Base-by-base conservation (phyloP, 2,329 filamentous ascomycete species). In the Penicillium fuscoglaucum region DNA sequence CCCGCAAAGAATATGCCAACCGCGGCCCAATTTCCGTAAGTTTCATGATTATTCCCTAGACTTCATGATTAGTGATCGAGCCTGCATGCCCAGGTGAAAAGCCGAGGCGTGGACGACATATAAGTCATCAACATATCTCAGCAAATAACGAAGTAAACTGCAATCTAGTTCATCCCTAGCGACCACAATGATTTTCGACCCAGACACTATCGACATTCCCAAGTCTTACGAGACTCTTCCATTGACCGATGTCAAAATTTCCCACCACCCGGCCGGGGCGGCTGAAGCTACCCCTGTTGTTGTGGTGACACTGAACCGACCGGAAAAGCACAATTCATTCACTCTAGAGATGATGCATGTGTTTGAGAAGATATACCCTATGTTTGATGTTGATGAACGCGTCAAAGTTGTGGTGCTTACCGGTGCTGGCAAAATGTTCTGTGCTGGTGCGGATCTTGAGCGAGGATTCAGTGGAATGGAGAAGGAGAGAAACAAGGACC, bases 291-390 rank as follows among this genome's bases (percentile, higher is more conserved):
- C 71, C 0, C 59, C 65, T 0, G 74, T 83, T 26, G 73, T 79
- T 47, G 65, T 83, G 37, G 62, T 85, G 53, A 76, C 78, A n/a
- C 70, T 84, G 61, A 80, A 83, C 69, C 77, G 83, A 6, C 83
- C 81, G 1, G 74, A 77, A 52, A 84, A 85, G 69, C 76, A 82
- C 39, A 86, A 86, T 72, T 82, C 83, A 7, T 76, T 85, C 53
- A 84, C 81, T 2, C 73, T 79, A 55, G 70, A 70, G 44, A 78
- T 84, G 69, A 80, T 83, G 64, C 64, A 67, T 56, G 72, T 81
- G 37, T 67, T 83, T 3, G 62, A 47, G 44, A 51, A 56, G 24
- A 35, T 56, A 35, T 56, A 44, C 6, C 17, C 39, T 10, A 50
- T 35, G 19, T 31, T 59, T 10, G 53, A 60, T 31, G 43, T 60